Conservation (phyloP, 192 early-diverging fungal species). For the Mortierella claussenii region DNA sequence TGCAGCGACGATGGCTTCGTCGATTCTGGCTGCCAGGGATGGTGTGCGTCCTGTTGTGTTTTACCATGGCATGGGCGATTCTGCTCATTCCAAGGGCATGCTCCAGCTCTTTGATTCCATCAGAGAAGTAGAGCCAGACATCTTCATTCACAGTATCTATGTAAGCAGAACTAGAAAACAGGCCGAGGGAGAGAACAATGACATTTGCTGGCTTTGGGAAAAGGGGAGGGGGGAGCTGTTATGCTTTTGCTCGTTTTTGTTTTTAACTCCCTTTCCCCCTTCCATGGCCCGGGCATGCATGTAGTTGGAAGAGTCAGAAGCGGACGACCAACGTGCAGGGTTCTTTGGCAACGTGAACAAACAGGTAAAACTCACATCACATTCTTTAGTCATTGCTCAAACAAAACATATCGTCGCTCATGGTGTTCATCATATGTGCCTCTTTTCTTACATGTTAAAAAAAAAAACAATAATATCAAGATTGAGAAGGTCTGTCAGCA, state of each 20-base stretch:
- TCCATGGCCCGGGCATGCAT: too few relatives aligned
- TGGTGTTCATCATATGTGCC: not conserved
- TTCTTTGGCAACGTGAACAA: constrained; percentile 90
- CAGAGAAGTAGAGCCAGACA: constrained; percentile 64
- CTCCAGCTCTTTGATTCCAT: constrained; percentile 55
- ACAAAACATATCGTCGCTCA: not conserved
- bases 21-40: not conserved
- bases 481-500: constrained; percentile 80
- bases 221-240: too few relatives aligned
- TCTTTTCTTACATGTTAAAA: too few relatives aligned
- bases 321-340: constrained; percentile 79
- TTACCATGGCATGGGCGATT: constrained; percentile 94
- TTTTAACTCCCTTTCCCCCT: too few relatives aligned
- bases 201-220: too few relatives aligned
- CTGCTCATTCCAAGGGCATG: constrained; percentile 80
- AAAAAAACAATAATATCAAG: too few relatives aligned
- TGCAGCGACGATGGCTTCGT: too few relatives aligned
- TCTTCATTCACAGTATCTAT: constrained; percentile 81
- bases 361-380: constrained; percentile 66
- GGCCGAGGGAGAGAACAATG: not conserved
- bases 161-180: constrained; percentile 56
- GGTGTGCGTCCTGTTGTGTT: constrained; percentile 68
- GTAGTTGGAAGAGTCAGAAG: constrained; percentile 57
- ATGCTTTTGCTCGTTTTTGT: too few relatives aligned
- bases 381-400: too few relatives aligned